Percentiles rank a stretch among this genome's conserved stretches.
Evolutionary conservation across 345 rosid genomes (phyloP).

Genomic region (Angophora floribunda): DNA sequence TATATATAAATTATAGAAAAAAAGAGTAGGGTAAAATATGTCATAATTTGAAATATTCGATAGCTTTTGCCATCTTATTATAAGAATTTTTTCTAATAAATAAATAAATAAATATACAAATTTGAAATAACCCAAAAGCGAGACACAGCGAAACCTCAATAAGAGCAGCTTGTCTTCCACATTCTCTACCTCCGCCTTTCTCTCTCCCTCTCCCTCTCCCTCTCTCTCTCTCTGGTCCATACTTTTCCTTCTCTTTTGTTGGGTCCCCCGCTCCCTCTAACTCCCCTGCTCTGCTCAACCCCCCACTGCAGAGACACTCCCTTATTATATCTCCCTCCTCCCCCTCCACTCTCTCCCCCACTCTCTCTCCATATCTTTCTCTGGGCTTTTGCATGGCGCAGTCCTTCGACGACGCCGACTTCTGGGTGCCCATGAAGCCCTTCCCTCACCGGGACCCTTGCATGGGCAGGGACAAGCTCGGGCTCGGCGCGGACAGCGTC

Average conservation of each 20-base stretch:
- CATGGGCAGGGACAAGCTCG: slow-evolving; percentile 3
- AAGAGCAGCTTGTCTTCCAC: slow-evolving; percentile 44
- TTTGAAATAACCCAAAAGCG: neutral
- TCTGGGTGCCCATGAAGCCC: slow-evolving; percentile 7
- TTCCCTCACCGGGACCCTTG: slow-evolving; percentile 18
- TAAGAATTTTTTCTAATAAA: too few species aligned
- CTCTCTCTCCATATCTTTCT: neutral
- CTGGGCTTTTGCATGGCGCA: slow-evolving; percentile 25
- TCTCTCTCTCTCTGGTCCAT: neutral
- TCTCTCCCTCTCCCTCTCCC: neutral
- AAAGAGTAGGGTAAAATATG: fast-evolving
- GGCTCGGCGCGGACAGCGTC: neutral
- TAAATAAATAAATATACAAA: neutral
- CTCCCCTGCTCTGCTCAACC: neutral
- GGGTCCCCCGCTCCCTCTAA: slow-evolving; percentile 8
- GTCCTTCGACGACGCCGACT: slow-evolving; percentile 17
- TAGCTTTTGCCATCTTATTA: too few species aligned
- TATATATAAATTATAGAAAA: too few species aligned
- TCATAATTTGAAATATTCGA: too few species aligned
- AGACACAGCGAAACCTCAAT: slow-evolving; percentile 44
- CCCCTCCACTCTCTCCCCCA: neutral
- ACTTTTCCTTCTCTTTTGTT: neutral
- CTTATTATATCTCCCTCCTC: neutral
- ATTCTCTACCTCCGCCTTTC: slow-evolving; percentile 1
- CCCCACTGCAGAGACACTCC: neutral